Evolutionary conservation across 2,329 filamentous ascomycete genomes (phyloP).

Genomic region (Diaporthe nobilis): DNA sequence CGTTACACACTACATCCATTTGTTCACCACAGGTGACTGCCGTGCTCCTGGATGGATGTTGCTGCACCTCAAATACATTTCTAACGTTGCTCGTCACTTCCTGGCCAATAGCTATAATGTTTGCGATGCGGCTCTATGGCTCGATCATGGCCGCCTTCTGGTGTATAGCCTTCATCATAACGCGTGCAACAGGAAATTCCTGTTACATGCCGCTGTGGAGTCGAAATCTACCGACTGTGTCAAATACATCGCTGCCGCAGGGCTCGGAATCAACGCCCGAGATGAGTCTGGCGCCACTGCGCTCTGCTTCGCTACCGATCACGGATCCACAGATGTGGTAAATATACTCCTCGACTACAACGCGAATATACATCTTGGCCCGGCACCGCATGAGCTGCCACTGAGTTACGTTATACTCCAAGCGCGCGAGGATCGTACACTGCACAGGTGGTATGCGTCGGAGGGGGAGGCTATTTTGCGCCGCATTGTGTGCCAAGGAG

Average conservation of each 20-base stretch:
- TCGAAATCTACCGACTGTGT: neutral
- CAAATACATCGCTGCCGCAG: neutral
- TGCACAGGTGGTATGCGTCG: too few species aligned
- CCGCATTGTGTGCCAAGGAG: neutral
- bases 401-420: neutral
- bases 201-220: neutral
- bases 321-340: neutral
- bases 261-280: neutral
- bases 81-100: neutral
- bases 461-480: neutral
- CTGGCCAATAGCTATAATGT: neutral
- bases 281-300: neutral
- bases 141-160: neutral
- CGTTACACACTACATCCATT: neutral
- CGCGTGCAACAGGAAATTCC: neutral
- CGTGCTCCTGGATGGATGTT: neutral
- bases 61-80: neutral
- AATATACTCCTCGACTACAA: neutral
- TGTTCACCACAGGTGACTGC: neutral
- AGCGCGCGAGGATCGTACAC: neutral
- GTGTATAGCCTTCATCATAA: neutral
- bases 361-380: neutral
- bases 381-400: neutral
- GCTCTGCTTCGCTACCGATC: neutral
- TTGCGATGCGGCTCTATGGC: neutral